A percentile compares a stretch with the other conserved stretches of the same genome.
These are phyloP conservation scores for Streptanthus diversifolius DNA, from an alignment of 345 rosid species.

Conservation along the genomic window DNA sequence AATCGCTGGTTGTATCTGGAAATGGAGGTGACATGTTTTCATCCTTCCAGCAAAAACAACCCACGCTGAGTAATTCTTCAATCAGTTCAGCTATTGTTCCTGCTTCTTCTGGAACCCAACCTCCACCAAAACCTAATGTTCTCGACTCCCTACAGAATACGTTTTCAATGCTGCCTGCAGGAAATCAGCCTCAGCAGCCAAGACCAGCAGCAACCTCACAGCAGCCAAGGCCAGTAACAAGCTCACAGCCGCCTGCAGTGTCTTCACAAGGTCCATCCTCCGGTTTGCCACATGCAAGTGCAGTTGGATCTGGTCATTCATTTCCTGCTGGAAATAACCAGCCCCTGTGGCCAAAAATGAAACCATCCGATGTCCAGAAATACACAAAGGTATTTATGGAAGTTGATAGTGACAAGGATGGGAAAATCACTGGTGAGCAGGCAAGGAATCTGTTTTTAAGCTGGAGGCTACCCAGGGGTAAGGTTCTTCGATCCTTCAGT, in stretches of 20 bases:
- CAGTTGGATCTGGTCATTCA: conserved; percentile 54
- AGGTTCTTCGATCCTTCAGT: conserved; percentile 1
- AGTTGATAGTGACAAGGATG: conserved; percentile 95
- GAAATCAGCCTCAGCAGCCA: conserved; percentile 51
- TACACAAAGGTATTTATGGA: conserved; percentile 85
- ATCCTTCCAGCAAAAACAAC: conserved; percentile 43
- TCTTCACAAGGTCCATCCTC: conserved; percentile 54
- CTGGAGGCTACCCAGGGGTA: conserved; percentile 99
- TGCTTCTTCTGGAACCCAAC: conserved; percentile 47
- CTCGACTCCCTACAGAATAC: conserved; percentile 69
- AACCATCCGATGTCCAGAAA: conserved; percentile 80
- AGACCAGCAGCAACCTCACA: conserved; percentile 45
- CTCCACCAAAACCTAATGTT: conserved; percentile 53
- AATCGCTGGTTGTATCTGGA: conserved; percentile 54
- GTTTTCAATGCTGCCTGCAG: conserved; percentile 57
- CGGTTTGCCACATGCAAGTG: conserved; percentile 45
- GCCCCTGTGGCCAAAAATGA: conserved; percentile 87
- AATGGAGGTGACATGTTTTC: conserved; percentile 67
- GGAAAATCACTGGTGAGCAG: conserved; percentile 90
- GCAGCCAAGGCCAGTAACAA: conserved; percentile 42
- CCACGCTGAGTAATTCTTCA: conserved; percentile 45
- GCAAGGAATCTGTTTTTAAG: conserved; percentile 90
- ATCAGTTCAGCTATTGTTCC: conserved; percentile 48
- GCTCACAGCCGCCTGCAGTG: conserved; percentile 44
- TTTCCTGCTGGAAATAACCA: conserved; percentile 48